A percentile compares a stretch with the other conserved stretches of the same genome.
Conservation (phyloP, 768 basidiomycete genomes). For the Serendipita sp. region DNA sequence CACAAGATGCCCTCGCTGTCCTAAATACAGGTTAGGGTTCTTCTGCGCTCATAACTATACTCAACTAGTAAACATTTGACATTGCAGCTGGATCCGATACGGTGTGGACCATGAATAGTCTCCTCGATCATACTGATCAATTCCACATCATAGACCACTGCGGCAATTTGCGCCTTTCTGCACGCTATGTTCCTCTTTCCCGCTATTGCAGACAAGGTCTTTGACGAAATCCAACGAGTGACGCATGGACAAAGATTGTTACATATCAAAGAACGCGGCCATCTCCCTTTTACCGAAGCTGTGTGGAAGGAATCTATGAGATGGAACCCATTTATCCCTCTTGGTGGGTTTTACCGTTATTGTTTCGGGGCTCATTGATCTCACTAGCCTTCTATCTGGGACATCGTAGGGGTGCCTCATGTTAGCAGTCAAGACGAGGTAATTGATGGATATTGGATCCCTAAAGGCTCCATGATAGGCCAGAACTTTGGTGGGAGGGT, state of each 20-base stretch:
- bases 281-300: neutral
- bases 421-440: neutral
- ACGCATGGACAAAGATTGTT: neutral
- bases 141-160: neutral
- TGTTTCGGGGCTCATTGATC: too few species aligned
- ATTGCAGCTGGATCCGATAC: neutral
- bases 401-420: slow-evolving; percentile 1
- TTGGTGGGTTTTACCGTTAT: neutral
- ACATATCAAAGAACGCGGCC: neutral
- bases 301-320: neutral
- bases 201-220: neutral
- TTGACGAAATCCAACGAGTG: neutral
- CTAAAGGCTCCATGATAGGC: slow-evolving; percentile 16
- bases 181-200: neutral
- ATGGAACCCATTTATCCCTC: slow-evolving; percentile 1
- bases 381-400: too few species aligned
- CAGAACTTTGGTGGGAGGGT: slow-evolving; percentile 15
- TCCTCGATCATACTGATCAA: neutral
- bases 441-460: slow-evolving; percentile 2
- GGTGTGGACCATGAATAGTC: neutral
- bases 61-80: neutral
- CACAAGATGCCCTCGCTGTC: neutral
- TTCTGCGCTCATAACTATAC: neutral
- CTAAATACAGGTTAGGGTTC: neutral
- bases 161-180: neutral